Evolutionary conservation across 73 alveolate genomes (phyloP).

Genomic region (Uronychia setigera): DNA sequence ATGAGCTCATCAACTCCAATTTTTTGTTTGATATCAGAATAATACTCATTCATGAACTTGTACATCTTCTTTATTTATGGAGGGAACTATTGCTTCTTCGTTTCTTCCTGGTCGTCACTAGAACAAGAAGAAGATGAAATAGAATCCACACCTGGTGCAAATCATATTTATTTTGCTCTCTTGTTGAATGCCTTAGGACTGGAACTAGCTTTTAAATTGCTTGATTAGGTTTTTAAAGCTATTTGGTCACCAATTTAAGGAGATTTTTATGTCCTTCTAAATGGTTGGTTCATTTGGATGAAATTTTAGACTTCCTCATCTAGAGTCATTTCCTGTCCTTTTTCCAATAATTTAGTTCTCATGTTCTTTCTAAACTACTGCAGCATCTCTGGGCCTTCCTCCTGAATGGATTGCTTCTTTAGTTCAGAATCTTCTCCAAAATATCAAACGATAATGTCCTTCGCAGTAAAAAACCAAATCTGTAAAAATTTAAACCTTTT

Average conservation of each 20-base stretch:
- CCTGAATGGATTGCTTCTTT: neutral
- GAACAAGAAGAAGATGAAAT: no score
- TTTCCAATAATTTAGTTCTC: neutral
- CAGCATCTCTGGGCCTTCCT: neutral
- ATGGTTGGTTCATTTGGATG: neutral
- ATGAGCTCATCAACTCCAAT: neutral
- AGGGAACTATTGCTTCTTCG: no score
- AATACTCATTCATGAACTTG: neutral
- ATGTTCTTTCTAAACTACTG: neutral
- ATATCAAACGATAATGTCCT: neutral
- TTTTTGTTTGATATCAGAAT: neutral
- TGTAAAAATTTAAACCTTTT: neutral
- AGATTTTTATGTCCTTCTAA: no score
- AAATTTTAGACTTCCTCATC: neutral
- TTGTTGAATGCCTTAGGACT: no score
- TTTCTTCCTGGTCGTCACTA: no score
- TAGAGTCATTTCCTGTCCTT: neutral
- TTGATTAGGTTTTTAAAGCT: no score
- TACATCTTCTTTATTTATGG: neutral
- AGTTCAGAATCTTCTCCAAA: neutral
- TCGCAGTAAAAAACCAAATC: neutral
- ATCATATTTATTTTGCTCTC: no score
- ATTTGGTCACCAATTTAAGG: no score
- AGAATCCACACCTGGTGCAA: no score
- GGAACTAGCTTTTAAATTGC: no score